Percentiles rank a stretch among this genome's conserved stretches.
Conservation (phyloP, 179 eudicot species). For the Sideroxylon spinosum region DNA sequence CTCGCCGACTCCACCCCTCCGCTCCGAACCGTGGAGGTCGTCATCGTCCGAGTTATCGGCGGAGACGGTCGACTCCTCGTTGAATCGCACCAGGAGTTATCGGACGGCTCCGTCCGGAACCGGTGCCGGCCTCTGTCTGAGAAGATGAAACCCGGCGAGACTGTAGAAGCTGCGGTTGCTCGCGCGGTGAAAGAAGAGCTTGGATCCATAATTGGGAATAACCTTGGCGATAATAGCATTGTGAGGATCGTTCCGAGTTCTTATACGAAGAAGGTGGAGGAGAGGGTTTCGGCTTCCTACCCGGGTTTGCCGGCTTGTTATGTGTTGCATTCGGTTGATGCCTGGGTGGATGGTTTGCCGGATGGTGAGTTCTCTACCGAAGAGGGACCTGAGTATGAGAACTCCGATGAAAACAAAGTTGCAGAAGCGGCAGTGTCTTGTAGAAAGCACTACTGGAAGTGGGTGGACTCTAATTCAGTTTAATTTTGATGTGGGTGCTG, state of each 20-base stretch:
- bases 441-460: constrained; percentile 77
- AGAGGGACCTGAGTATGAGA: constrained; percentile 65
- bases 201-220: constrained; percentile 41
- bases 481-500: constrained; percentile 33
- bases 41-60: constrained; percentile 36
- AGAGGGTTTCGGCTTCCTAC: constrained; percentile 72
- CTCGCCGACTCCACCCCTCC: constrained; percentile 66
- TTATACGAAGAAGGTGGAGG: constrained; percentile 71
- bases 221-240: constrained; percentile 13
- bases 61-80: constrained; percentile 29
- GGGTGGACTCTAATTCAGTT: constrained; percentile 56
- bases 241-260: constrained; percentile 53
- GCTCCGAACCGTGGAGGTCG: constrained; percentile 65
- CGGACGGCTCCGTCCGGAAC: constrained; percentile 55
- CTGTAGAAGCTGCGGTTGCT: constrained; percentile 46
- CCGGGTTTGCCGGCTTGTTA: constrained; percentile 94
- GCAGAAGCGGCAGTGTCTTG: constrained; percentile 49
- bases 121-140: constrained; percentile 67
- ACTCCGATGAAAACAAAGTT: constrained; percentile 24
- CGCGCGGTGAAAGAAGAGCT: constrained; percentile 80
- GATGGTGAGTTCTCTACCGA: constrained; percentile 70
- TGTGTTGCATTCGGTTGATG: constrained; percentile 80
- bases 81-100: constrained; percentile 76
- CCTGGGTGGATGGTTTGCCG: constrained; percentile 74
- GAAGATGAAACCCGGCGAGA: constrained; percentile 80